Base-by-base conservation (phyloP, 305 asterid genomes). In the Solanum hybrid region DNA sequence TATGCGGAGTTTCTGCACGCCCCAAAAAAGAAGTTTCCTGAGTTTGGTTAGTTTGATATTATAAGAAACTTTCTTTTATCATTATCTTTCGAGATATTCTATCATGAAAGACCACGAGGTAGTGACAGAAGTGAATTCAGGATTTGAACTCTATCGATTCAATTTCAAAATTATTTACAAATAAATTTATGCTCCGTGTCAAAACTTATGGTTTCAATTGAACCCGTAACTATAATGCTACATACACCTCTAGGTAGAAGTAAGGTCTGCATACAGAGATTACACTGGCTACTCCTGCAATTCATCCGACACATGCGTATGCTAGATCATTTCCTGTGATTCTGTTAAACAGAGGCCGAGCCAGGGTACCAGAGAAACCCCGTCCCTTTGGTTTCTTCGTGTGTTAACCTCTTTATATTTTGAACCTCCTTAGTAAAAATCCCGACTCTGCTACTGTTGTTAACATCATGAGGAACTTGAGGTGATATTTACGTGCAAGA, bases 1-100 rank as follows among this genome's bases (percentile, higher is more conserved):
- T 95, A 97, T 89, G 99, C 98, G 26, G 99, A 97, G 92, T 97
- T 97, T 94, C 95, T 97, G 60, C 99, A 97, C 90, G 95, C 98
- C 32, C 94, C 99, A 7, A 96, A 92, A 93, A 97, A 89, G 95
- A 97, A 79, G 92, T 93, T 93, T 71, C n/a, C 91, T 4, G 99
- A 96, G 90, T 97, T 96, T 56, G 98, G 99, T 97, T 93, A 87
- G 95, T 80, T 73, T 26, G 29, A 85, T 60, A 40, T 40, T 86
- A 76, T 69, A 36, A 31, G 77, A 80, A 20, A 14, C 69, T 34
- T 31, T 37, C 11, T 32, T 32, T 87, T 56, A 46, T 29, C 0
- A 31, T 16, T 13, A 29, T 29, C 31, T 29, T 29, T 36, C 40
- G 40, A 37, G 40, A 37, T 37, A 8, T 37, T 37, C 40, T 37